These are phyloP conservation scores for Aspergillus neotritici DNA, from an alignment of 2,329 filamentous ascomycete genomes.

Conservation along the genomic window DNA sequence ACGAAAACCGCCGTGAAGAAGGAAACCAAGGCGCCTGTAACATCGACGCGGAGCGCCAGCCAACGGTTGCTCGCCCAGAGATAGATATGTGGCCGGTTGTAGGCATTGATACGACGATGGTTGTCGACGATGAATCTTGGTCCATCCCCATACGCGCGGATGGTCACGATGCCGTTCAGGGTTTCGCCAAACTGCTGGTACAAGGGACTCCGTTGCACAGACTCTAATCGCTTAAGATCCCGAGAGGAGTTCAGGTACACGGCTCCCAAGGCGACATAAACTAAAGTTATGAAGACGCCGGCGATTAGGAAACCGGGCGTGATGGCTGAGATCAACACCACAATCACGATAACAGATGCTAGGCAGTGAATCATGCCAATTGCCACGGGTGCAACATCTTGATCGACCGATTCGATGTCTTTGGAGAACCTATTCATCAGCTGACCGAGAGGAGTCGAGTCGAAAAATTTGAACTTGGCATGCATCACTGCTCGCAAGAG, in stretches of 20 bases:
- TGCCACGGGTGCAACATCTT: conserved; percentile 89
- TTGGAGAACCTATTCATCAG: conserved; percentile 99
- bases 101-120: conserved; percentile 76
- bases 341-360: conserved; percentile 71
- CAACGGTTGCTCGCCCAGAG: conserved; percentile 96
- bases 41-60: conserved; percentile 87
- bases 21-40: conserved; percentile 82
- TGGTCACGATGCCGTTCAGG: conserved; percentile 87
- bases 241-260: conserved; percentile 92
- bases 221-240: conserved; percentile 91
- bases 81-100: conserved; percentile 90
- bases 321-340: conserved; percentile 78
- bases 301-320: conserved; percentile 88
- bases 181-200: conserved; percentile 99
- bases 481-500: conserved; percentile 75
- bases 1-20: conserved; percentile 94
- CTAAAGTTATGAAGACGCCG: conserved; percentile 71
- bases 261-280: conserved; percentile 76
- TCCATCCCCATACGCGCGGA: conserved; percentile 92
- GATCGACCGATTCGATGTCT: conserved; percentile 89
- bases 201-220: conserved; percentile 84
- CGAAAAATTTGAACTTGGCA: conserved; percentile 96
- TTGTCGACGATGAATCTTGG: conserved; percentile 91
- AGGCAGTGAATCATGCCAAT: conserved; percentile 67
- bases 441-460: conserved; percentile 89